Evolutionary conservation across 2,329 filamentous ascomycete species (phyloP).

Genomic region (Anisogramma anomala): DNA sequence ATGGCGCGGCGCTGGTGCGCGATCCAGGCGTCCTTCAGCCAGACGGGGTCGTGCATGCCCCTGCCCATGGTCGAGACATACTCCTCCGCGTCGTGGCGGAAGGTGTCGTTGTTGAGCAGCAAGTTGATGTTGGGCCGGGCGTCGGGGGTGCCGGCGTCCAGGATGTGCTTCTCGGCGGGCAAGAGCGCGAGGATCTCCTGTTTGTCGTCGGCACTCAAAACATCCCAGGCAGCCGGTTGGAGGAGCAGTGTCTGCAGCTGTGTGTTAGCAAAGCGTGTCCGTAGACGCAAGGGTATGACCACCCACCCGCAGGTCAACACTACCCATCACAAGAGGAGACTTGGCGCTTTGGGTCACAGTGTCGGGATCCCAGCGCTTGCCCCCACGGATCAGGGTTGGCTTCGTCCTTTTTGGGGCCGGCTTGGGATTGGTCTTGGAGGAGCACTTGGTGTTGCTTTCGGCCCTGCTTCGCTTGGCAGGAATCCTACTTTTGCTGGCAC

Average conservation of each 20-base stretch:
- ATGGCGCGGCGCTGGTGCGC: slow-evolving; percentile 37
- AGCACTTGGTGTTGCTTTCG: neutral
- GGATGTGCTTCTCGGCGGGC: slow-evolving; percentile 24
- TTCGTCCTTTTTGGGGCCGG: slow-evolving; percentile 19
- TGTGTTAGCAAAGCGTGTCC: slow-evolving; percentile 6
- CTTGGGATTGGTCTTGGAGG: neutral
- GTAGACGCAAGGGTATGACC: neutral
- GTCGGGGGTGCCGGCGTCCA: slow-evolving; percentile 20
- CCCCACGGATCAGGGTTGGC: slow-evolving; percentile 3
- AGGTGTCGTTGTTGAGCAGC: slow-evolving; percentile 31
- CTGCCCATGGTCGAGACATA: slow-evolving; percentile 32
- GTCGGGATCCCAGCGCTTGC: slow-evolving; percentile 20
- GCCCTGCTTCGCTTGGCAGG: slow-evolving; percentile 4
- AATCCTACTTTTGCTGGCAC: neutral
- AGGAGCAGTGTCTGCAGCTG: slow-evolving; percentile 25
- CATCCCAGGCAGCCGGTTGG: slow-evolving; percentile 27
- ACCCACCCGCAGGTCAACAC: slow-evolving; percentile 26
- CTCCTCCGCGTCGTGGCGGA: slow-evolving; percentile 30
- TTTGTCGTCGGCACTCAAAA: slow-evolving; percentile 24
- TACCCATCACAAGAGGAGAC: slow-evolving; percentile 24
- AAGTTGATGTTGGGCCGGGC: slow-evolving; percentile 26
- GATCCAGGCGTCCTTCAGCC: slow-evolving; percentile 40
- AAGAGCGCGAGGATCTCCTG: slow-evolving; percentile 26
- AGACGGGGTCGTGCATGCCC: slow-evolving; percentile 40
- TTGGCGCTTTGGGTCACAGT: slow-evolving; percentile 25